These are phyloP conservation scores for Blastobotrys aristatus DNA, from an alignment of 1,139 yeast species.

Conservation along the genomic window DNA sequence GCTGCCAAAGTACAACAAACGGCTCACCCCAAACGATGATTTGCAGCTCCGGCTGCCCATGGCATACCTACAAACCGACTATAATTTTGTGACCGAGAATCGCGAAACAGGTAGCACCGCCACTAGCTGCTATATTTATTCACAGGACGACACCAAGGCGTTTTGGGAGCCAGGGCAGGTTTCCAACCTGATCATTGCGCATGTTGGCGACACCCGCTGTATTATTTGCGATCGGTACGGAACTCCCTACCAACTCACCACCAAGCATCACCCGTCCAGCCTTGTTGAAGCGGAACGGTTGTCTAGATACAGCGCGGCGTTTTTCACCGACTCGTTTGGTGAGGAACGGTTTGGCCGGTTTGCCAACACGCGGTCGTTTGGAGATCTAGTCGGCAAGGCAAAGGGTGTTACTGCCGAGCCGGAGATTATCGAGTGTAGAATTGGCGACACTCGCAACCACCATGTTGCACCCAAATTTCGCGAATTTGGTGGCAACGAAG, in stretches of 20 bases:
- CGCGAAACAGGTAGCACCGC: conserved; percentile 73
- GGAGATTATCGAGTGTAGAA: conserved; percentile 61
- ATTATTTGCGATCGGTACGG: conserved; percentile 59
- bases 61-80: conserved; percentile 60
- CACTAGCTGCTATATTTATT: conserved; percentile 68
- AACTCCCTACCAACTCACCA: conserved; percentile 69
- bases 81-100: conserved; percentile 32
- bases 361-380: conserved; percentile 92
- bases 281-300: conserved; percentile 72
- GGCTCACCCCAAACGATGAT: conserved; percentile 47
- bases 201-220: conserved; percentile 95
- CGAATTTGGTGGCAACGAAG: conserved; percentile 58
- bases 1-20: conserved; percentile 41
- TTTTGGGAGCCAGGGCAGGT: conserved; percentile 71
- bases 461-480: conserved; percentile 3
- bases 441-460: conserved; percentile 44
- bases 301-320: conserved; percentile 62
- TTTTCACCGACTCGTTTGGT: conserved; percentile 88
- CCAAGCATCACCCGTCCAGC: conserved; percentile 82
- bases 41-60: conserved; percentile 55
- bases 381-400: conserved; percentile 74
- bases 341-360: conserved; percentile 78
- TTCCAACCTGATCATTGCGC: conserved; percentile 71
- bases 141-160: conserved; percentile 39
- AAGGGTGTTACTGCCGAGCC: conserved; percentile 93